These are phyloP conservation scores for Zanthoxylum bungeanum DNA, from an alignment of 345 rosid species.

Conservation along the genomic window DNA sequence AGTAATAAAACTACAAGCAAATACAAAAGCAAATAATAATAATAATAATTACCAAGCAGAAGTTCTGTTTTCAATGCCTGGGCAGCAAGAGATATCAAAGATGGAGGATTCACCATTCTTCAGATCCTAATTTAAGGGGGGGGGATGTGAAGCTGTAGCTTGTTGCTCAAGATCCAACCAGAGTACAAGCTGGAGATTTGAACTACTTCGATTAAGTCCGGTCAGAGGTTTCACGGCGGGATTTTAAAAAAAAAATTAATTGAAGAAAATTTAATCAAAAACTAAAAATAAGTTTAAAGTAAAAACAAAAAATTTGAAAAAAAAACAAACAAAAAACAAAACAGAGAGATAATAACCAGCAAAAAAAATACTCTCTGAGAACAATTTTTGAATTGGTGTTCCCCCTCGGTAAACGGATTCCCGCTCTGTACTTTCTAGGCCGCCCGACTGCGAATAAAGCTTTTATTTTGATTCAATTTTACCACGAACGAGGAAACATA, in stretches of 20 bases:
- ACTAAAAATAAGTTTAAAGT: not conserved
- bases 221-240: too few species aligned
- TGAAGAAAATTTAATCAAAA: not conserved
- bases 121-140: not conserved
- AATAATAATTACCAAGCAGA: constrained; percentile 39
- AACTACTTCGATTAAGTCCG: too few species aligned
- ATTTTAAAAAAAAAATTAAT: too few species aligned
- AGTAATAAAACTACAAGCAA: not conserved
- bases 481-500: too few species aligned
- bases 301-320: not conserved
- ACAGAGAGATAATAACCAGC: too few species aligned
- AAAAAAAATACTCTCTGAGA: too few species aligned
- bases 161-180: not conserved
- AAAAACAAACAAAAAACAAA: too few species aligned
- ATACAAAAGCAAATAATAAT: not conserved
- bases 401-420: not conserved
- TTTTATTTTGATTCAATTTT: too few species aligned
- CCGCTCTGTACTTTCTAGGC: too few species aligned
- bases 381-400: not conserved
- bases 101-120: constrained; percentile 47
- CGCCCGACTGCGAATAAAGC: not conserved
- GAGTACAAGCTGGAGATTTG: too few species aligned
- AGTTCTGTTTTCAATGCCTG: constrained; percentile 45
- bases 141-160: not conserved
- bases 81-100: constrained; percentile 52